These are phyloP conservation scores for Penicillium sp. DNA, from an alignment of 2,329 filamentous ascomycete genomes.

Conservation along the genomic window DNA sequence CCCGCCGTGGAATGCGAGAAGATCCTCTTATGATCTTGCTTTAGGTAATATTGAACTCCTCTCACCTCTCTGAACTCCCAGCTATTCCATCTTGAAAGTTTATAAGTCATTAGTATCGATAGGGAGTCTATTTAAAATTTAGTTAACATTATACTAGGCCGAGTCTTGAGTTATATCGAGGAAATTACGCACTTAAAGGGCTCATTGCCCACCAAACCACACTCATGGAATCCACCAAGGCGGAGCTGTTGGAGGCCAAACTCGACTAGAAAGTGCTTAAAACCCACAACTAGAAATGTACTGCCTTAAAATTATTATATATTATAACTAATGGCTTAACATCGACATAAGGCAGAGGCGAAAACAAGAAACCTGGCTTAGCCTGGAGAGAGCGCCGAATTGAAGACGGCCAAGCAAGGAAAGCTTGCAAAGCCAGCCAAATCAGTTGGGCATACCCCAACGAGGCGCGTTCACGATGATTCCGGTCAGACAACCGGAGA, in stretches of 20 bases:
- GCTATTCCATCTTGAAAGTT: too few species aligned
- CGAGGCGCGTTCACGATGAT: neutral
- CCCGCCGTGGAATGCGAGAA: too few species aligned
- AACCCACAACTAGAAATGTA: neutral
- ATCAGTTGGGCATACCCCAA: neutral
- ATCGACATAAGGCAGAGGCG: neutral
- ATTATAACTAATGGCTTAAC: neutral
- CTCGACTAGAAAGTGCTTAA: neutral
- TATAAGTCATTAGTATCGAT: too few species aligned
- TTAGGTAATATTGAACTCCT: too few species aligned
- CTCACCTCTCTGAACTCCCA: too few species aligned
- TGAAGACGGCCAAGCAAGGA: neutral
- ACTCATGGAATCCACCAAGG: neutral
- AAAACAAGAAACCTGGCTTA: neutral
- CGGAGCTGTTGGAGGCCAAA: neutral
- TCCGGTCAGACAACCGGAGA: conserved; percentile 13
- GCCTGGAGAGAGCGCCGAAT: neutral
- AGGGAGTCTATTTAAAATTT: too few species aligned
- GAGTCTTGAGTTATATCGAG: too few species aligned
- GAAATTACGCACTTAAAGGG: too few species aligned
- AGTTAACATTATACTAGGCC: too few species aligned
- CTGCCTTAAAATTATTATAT: neutral
- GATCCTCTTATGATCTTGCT: too few species aligned
- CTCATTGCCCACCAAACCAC: neutral
- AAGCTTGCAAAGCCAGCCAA: neutral